Conservation (phyloP, 768 basidiomycete genomes). For the Mycena vitilis region DNA sequence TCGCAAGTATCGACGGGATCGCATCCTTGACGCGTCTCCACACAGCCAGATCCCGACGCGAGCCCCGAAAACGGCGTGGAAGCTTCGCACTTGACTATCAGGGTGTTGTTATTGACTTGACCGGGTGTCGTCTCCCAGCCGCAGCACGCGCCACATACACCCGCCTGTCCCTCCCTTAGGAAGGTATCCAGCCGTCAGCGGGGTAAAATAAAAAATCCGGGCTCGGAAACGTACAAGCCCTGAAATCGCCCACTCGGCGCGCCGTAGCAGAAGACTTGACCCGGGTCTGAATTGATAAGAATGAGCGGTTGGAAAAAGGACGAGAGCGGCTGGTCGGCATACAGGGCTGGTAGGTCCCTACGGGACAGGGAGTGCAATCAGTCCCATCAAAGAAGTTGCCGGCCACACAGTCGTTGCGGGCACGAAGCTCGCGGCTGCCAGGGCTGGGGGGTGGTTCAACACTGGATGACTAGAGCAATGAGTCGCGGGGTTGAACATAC, state of each 20-base stretch:
- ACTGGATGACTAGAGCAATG: background rate
- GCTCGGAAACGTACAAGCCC: background rate
- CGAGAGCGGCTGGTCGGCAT: background rate
- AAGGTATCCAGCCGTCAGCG: too few species aligned
- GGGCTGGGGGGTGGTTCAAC: background rate
- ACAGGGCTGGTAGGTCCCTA: constrained; percentile 4
- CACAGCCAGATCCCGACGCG: constrained; percentile 2
- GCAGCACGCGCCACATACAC: constrained; percentile 16
- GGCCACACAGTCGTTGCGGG: background rate
- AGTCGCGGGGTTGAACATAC: background rate
- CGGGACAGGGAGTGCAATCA: background rate
- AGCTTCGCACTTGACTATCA: background rate
- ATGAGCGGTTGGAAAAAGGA: too few species aligned
- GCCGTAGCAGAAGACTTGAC: constrained; percentile 9
- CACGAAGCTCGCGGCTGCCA: background rate
- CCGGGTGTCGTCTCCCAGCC: background rate
- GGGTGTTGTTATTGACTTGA: background rate
- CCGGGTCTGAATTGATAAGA: background rate
- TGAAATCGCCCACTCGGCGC: constrained; percentile 13
- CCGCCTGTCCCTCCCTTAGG: background rate
- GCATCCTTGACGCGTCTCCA: background rate
- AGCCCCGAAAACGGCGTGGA: background rate
- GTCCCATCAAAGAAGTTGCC: background rate
- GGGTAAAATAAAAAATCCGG: background rate
- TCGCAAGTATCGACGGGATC: background rate